Conservation (phyloP, 352 stramenopile genomes). For the Saprolegnia parasitica region DNA sequence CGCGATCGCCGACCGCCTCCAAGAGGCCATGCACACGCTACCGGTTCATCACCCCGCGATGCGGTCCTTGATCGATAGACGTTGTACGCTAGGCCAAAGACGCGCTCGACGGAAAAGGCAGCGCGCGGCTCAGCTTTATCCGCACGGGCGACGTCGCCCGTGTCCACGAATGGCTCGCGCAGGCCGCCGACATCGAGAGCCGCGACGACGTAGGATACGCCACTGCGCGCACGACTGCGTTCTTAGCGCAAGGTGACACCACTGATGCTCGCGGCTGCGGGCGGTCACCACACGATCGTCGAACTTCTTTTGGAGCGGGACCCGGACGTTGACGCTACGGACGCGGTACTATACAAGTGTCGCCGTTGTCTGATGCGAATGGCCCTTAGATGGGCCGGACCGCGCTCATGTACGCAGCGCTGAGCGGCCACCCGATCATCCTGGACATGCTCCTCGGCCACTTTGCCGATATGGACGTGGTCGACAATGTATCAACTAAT, state of each 20-base stretch:
- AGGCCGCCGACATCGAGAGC: neutral
- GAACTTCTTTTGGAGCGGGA: slow-evolving; percentile 9
- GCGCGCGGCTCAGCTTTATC: slow-evolving; percentile 23
- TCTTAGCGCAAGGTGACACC: neutral
- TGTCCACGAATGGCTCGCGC: slow-evolving; percentile 11
- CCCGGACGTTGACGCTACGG: slow-evolving; percentile 11
- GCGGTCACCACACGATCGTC: slow-evolving; percentile 16
- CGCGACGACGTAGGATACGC: slow-evolving; percentile 4
- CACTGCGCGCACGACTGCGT: neutral
- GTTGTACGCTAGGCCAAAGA: neutral
- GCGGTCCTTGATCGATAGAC: neutral
- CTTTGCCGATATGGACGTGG: slow-evolving; percentile 21
- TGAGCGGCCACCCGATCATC: slow-evolving; percentile 12
- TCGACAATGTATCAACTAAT: slow-evolving; percentile 20
- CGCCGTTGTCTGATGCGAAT: neutral
- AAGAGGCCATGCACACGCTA: neutral
- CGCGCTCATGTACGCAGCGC: slow-evolving; percentile 17
- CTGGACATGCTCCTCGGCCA: slow-evolving; percentile 20
- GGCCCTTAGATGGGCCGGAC: slow-evolving; percentile 9
- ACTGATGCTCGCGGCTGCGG: slow-evolving; percentile 11
- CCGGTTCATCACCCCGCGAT: neutral
- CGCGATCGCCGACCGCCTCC: neutral
- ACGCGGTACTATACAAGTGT: neutral
- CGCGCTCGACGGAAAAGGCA: neutral
- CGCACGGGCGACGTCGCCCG: slow-evolving; percentile 10